These are phyloP conservation scores for Seiridium unicorne DNA, from an alignment of 2,329 filamentous ascomycete species.

Conservation along the genomic window DNA sequence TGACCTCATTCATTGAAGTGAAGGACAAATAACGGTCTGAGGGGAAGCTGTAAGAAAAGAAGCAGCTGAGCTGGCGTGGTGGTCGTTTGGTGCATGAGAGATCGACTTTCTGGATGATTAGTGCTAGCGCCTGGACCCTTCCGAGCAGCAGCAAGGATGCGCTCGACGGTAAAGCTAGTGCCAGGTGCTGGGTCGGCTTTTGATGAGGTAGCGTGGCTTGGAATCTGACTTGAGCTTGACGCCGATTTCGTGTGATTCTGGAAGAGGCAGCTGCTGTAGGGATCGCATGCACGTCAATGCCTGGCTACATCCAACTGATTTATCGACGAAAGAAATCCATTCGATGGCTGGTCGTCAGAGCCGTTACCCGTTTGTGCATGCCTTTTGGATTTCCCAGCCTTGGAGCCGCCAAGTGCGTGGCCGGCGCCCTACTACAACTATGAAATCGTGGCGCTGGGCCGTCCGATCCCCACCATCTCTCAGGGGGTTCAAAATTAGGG, in stretches of 20 bases:
- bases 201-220: background rate
- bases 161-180: background rate
- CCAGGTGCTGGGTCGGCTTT: background rate
- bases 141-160: conserved; percentile 2
- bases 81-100: background rate
- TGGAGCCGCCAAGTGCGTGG: background rate
- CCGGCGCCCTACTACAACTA: background rate
- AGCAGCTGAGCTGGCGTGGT: background rate
- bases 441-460: background rate
- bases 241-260: no score
- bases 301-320: no score
- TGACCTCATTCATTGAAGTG: conserved; percentile 1
- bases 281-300: no score
- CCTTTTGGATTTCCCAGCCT: background rate
- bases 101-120: background rate
- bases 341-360: background rate
- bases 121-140: conserved; percentile 2
- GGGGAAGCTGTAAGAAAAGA: background rate
- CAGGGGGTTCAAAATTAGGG: background rate
- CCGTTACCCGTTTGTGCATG: background rate
- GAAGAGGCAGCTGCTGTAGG: no score
- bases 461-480: background rate
- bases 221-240: no score
- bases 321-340: background rate
- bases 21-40: background rate